Base-by-base conservation (phyloP, 2,329 filamentous ascomycete genomes). In the Periconia macrospinosa region DNA sequence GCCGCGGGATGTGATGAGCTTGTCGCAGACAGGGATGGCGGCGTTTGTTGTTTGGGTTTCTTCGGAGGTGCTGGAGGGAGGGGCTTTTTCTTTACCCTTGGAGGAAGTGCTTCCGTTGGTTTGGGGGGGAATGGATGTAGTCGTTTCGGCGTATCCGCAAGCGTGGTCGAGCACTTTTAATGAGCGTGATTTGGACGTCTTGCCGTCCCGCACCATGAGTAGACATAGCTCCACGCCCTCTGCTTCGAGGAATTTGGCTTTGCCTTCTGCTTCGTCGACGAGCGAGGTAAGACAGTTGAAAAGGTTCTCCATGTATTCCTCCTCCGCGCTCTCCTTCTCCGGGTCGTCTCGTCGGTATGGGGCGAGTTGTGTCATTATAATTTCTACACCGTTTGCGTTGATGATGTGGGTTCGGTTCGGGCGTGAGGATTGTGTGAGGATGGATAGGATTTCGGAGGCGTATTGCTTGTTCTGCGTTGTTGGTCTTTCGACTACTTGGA, bases 381-480 rank as follows among this genome's bases (percentile, higher is more conserved):
- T 73, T 65, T 99, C 93, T 8, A 94, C 81, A 0, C 89, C 88
- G 56, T 96, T 87, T 1, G 88, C 75, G 27, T 78, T 73, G 37
- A 84, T 83, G 6, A 96, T 78, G 45, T 81, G 81, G 19, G 76
- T 76, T 43, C 90, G 80, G 64, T 91, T 92, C 37, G 82, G 75
- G 0, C 82, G 60, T 3, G 90, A 91, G 1, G 86, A 86, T 72
- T 97, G 92, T 17, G 93, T 81, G 9, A 99, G 78, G 50, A 99
- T 94, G 13, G 93, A 92, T 2, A 99, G 79, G 8, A 97, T 85
- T 75, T 99, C 94, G 15, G 93, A 91, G 0, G 92, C 85, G 71
- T 97, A 99, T 71, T 97, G 93, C 71, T 94, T 96, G 71, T 99
- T 99, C 70, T 99, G 94, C 6, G 85, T 82, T 1, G 95, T 84